phyloP scores from a whole-genome alignment of 495 filamentous ascomycete genomes.

The Collariella sp. region DNA sequence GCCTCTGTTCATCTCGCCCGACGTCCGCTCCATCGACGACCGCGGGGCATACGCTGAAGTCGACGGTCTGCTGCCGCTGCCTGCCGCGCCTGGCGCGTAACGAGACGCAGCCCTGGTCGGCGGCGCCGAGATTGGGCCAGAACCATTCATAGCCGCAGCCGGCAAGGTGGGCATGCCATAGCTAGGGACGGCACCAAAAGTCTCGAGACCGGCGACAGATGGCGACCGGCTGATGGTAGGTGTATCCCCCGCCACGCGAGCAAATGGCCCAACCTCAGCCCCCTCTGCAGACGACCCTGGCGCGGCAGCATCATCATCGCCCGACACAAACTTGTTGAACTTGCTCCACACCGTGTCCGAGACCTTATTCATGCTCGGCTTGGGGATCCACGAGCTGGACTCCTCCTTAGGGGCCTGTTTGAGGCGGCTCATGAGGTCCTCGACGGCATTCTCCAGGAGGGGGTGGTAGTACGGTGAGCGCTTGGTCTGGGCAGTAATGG shows the following conservation, averaged over 20 bases:
- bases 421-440: constrained; percentile 74
- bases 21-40: constrained; percentile 38
- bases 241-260: constrained; percentile 65
- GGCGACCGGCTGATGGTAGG: constrained; percentile 75
- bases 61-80: constrained; percentile 23
- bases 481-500: constrained; percentile 73
- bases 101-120: constrained; percentile 44
- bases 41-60: constrained; percentile 35
- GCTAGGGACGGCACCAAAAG: constrained; percentile 37
- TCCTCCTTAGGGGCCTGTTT: constrained; percentile 74
- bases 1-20: constrained; percentile 34
- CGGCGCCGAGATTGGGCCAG: constrained; percentile 21
- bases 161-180: constrained; percentile 27
- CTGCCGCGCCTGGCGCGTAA: constrained; percentile 49
- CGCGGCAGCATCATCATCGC: constrained; percentile 63
- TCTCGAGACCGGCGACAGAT: constrained; percentile 70
- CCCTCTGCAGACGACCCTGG: constrained; percentile 51
- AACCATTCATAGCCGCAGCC: constrained; percentile 22
- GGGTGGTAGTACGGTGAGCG: constrained; percentile 76
- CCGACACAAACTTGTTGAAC: constrained; percentile 91
- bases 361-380: constrained; percentile 90
- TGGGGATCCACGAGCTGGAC: constrained; percentile 68
- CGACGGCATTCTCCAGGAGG: constrained; percentile 61
- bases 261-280: constrained; percentile 73
- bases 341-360: constrained; percentile 78